phyloP scores from a whole-genome alignment of 257 asterid genomes.

The Scutellaria galericulata region DNA sequence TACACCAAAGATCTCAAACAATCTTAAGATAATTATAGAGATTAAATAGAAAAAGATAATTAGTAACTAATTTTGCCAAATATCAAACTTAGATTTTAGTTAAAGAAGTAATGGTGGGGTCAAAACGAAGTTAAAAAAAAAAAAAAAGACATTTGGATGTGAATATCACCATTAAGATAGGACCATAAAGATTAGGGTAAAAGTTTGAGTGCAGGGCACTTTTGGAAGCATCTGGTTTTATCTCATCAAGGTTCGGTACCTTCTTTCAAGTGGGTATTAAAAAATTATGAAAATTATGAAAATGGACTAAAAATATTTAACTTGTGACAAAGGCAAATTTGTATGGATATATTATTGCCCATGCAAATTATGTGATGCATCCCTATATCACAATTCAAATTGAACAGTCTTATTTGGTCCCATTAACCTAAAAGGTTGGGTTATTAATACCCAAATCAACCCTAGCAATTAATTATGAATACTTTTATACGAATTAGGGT shows the following conservation, averaged over 20 bases:
- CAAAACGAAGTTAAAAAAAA: not conserved
- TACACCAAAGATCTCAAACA: slow-evolving; percentile 29
- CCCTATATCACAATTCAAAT: slow-evolving; percentile 9
- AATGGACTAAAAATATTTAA: not conserved
- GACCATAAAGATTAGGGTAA: too few species aligned
- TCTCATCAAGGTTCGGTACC: slow-evolving; percentile 14
- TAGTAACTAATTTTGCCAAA: slow-evolving; percentile 1
- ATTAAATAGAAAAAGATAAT: not conserved
- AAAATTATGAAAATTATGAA: not conserved
- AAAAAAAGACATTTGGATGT: too few species aligned
- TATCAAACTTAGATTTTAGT: not conserved
- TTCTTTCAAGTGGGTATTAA: slow-evolving; percentile 13
- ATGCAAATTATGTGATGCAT: slow-evolving; percentile 36
- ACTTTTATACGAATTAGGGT: too few species aligned
- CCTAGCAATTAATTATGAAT: too few species aligned
- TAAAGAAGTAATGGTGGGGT: slow-evolving; percentile 31
- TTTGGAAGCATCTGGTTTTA: slow-evolving; percentile 35
- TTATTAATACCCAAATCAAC: too few species aligned
- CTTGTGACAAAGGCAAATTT: too few species aligned
- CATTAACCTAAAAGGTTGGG: slow-evolving; percentile 5
- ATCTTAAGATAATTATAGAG: not conserved
- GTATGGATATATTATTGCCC: slow-evolving; percentile 5
- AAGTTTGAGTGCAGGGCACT: not conserved
- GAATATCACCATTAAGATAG: too few species aligned
- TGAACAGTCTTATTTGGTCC: slow-evolving; percentile 27